A percentile compares a stretch with the other conserved stretches of the same genome.
Conservation (phyloP, 2,329 filamentous ascomycete species). For the Botryotinia globosa region DNA sequence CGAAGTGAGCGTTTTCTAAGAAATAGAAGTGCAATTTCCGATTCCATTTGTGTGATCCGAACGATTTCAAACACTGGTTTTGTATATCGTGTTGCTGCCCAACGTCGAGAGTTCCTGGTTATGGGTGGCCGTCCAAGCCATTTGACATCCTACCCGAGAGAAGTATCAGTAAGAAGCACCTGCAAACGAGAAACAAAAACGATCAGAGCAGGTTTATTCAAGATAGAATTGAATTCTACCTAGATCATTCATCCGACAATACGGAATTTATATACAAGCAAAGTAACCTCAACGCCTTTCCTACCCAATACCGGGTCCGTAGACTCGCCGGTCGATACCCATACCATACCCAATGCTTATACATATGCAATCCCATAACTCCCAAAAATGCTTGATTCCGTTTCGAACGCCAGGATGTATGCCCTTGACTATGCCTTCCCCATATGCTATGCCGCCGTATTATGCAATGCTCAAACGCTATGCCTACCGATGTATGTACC, state of each 20-base stretch:
- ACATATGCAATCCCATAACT: background rate
- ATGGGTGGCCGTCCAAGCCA: background rate
- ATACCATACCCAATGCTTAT: slow-evolving; percentile 12
- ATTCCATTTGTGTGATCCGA: background rate
- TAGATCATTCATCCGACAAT: background rate
- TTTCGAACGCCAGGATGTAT: background rate
- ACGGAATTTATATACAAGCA: background rate
- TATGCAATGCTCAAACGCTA: background rate
- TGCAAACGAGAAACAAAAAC: background rate
- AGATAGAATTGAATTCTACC: background rate
- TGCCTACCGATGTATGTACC: slow-evolving; percentile 5
- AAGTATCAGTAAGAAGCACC: background rate
- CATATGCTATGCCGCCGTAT: background rate
- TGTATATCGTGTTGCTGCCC: background rate
- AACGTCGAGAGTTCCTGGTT: background rate
- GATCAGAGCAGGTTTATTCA: too few species aligned
- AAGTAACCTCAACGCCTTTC: background rate
- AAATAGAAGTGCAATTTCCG: background rate
- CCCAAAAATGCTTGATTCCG: background rate
- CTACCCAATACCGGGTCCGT: slow-evolving; percentile 27
- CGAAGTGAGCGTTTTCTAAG: background rate
- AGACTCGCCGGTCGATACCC: slow-evolving; percentile 28
- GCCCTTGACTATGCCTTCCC: background rate
- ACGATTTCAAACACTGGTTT: background rate
- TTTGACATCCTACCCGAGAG: background rate